A percentile compares a stretch with the other conserved stretches of the same genome.
Conservation (phyloP, 495 filamentous ascomycete species). For the Neurospora sp. region DNA sequence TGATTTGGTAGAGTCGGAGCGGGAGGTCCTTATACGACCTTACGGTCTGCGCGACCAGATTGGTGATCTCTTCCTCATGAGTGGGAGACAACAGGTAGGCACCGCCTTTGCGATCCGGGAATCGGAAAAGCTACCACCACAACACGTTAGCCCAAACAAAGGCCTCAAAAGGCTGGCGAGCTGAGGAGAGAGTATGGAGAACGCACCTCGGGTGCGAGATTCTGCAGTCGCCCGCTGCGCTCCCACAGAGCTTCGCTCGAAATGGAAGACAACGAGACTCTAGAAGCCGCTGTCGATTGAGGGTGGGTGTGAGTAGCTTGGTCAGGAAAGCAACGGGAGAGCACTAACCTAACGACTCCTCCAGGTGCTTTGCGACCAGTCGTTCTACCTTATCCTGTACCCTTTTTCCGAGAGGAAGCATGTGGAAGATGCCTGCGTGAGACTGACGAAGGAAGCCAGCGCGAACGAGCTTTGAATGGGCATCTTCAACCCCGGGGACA, state of each 20-base stretch:
- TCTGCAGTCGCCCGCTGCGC: slow-evolving; percentile 36
- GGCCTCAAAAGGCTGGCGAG: neutral
- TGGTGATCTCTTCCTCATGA: slow-evolving; percentile 93
- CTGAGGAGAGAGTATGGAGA: neutral
- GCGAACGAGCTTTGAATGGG: slow-evolving; percentile 62
- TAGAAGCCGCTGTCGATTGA: slow-evolving; percentile 58
- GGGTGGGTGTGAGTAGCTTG: neutral
- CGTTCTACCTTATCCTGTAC: slow-evolving; percentile 83
- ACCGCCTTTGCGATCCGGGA: slow-evolving; percentile 68
- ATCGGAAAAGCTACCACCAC: slow-evolving; percentile 56
- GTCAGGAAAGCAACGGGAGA: neutral
- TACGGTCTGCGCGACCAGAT: slow-evolving; percentile 60
- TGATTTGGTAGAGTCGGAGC: slow-evolving; percentile 81
- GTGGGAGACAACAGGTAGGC: slow-evolving; percentile 79
- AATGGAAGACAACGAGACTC: slow-evolving; percentile 78
- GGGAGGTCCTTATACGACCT: slow-evolving; percentile 83
- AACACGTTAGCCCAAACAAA: slow-evolving; percentile 4
- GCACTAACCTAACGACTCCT: slow-evolving; percentile 49
- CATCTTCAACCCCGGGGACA: slow-evolving; percentile 44
- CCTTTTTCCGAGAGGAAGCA: slow-evolving; percentile 79
- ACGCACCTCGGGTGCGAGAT: slow-evolving; percentile 31
- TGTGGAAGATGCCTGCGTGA: slow-evolving; percentile 84
- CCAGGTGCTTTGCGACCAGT: slow-evolving; percentile 86
- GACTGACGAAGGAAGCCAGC: slow-evolving; percentile 80
- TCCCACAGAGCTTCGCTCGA: slow-evolving; percentile 80